phyloP scores from a whole-genome alignment of 345 rosid genomes.

The Eucalyptus decipiens region DNA sequence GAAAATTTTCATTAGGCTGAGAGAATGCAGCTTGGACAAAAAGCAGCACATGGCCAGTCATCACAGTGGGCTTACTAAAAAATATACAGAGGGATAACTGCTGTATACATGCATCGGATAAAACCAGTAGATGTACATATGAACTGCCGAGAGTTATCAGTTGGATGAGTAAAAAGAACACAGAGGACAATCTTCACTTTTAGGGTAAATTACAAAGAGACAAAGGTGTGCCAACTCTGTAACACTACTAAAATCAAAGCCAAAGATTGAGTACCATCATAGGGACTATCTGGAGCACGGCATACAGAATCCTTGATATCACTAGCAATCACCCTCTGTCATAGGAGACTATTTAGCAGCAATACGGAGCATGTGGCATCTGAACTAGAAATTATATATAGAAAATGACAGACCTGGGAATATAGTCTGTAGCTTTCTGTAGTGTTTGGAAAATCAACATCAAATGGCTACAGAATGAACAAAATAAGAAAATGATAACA shows the following conservation, averaged over 20 bases:
- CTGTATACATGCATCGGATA: not conserved
- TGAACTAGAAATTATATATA: not conserved
- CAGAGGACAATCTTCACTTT: not conserved
- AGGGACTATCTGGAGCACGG: conserved; percentile 96
- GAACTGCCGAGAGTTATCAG: not conserved
- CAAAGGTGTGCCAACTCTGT: not conserved
- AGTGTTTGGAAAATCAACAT: conserved; percentile 69
- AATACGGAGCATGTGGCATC: not conserved
- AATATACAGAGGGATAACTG: not conserved
- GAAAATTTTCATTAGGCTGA: not conserved
- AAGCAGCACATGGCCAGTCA: not conserved
- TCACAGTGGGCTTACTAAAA: not conserved
- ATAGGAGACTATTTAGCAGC: conserved; percentile 8
- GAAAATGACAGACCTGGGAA: conserved; percentile 58
- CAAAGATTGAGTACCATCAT: conserved; percentile 50
- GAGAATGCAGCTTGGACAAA: not conserved
- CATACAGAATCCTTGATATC: conserved; percentile 97
- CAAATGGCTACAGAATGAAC: not conserved
- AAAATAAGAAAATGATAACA: not conserved
- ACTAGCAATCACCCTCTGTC: conserved; percentile 86
- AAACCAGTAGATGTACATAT: not conserved
- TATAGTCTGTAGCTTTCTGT: conserved; percentile 88
- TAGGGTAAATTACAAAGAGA: not conserved
- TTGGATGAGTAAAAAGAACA: not conserved
- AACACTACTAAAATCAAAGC: not conserved